Base-by-base conservation (phyloP, 495 filamentous ascomycete species). In the Aspergillus biplanus region DNA sequence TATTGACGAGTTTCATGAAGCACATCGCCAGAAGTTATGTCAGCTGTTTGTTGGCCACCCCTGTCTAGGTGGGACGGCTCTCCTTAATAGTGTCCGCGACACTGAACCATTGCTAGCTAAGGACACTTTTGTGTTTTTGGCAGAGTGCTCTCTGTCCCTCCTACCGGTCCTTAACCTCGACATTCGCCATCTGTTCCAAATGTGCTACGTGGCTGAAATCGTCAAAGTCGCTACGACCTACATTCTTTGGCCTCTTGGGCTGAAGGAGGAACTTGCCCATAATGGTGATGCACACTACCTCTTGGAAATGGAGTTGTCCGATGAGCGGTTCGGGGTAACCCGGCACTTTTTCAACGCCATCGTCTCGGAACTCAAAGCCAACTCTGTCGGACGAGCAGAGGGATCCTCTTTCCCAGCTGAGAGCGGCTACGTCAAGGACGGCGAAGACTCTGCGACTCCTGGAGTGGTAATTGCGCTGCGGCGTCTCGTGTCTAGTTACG, bases 191-290 rank as follows among this genome's bases (percentile, higher is more conserved):
- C 68, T 98, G 15, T 77, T 98, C 33, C 90, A 90, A 12, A 83
- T 97, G 59, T 98, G 95, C 78, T 97, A 96, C 70, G 82, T 96
- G 42, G 91, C 92, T 33, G 94, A 99, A 75, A 85, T 98, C 48
- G 87, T 93, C 48, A 95, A 96, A 75, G 90, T 92, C 8, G 73
- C 76, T 35, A 73, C 74, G 12, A 80, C 79, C 11, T 82, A 75
- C 61, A 75, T 80, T 21, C 70, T 82, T 27, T 80, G 77, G 73
- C 78, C 77, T 9, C 56, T 75, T 3, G 76, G 73, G 1, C 64
- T 82, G 56, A 79, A 79, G 65, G 75, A 80, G 34, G 77, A 80
- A 53, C 53, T 82, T 15, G 62, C 70, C 6, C 62, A 67, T 9
- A 65, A 76, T 15, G 73, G 72, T 12, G 77, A 78, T 33, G 67